Evolutionary conservation across 345 rosid genomes (phyloP), one percentile per base, ranked within the genome.

Genomic region (Lumnitzera racemosa): DNA sequence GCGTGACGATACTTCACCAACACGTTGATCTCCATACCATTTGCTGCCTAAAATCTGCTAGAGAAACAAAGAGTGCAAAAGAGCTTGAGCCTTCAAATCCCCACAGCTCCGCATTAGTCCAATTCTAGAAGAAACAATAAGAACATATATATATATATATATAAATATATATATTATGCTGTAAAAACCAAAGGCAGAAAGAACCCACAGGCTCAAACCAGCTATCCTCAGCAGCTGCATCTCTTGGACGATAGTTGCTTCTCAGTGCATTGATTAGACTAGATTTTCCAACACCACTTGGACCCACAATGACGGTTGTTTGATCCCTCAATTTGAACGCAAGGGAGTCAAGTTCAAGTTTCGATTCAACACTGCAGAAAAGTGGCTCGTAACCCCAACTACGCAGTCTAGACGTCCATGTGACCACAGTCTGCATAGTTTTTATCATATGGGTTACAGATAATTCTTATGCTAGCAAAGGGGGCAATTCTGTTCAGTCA

Each of bases 261-360:
- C 96, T 80, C 70, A 92, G 62, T 36, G 79, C 78, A 64, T 92
- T 92, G 56, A 92, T 92, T 31, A 92, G 73, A 64, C 98, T 92
- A 24, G 98, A 92, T 69, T 92, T 92, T 51, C 98, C 97, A 17
- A 89, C 98, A 70, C 98, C 98, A 74, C 98, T 92, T n/a, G 98
- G 98, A 46, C 98, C 96, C 36, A 92, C 96, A 56, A 89, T 74
- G 51, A 92, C 98, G n/a, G 88, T 83, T 13, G 88, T 92, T 69
- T 85, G 96, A 77, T 85, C 78, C 68, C 80, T 77, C 79, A 92
- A 51, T 47, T 63, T 59, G 46, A 66, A 80, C 5, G 89, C 82
- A 43, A 92, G 80, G 0, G 78, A 64, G 51, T 84, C 89, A 59
- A 92, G 89, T 49, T 94, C 96, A 2, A 53, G 58, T 62, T 73